These are phyloP conservation scores for Raddia guianensis DNA, from an alignment of 176 grass and related monocot genomes.

Conservation along the genomic window DNA sequence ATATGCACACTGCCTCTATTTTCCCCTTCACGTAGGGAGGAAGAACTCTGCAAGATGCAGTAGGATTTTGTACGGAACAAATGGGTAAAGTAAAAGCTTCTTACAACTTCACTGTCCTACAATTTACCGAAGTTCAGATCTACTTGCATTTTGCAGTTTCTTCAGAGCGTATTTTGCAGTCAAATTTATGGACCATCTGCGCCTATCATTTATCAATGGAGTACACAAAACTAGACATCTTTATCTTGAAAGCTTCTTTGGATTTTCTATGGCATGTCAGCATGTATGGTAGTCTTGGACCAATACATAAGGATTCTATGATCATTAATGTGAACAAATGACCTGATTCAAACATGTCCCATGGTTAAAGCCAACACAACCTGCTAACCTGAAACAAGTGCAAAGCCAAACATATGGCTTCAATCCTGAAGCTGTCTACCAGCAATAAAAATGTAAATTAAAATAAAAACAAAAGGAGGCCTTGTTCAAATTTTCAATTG, in stretches of 20 bases:
- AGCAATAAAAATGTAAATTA: background rate
- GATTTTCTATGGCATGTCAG: conserved; percentile 28
- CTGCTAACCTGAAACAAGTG: background rate
- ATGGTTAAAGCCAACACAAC: background rate
- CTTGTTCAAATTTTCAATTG: background rate
- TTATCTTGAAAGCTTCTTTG: conserved; percentile 31
- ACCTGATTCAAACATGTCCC: background rate
- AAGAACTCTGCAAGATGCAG: conserved; percentile 5
- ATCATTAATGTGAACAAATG: background rate
- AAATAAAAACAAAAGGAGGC: no score
- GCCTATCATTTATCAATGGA: conserved; percentile 38
- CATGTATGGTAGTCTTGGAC: background rate
- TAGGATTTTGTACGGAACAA: background rate
- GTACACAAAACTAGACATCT: conserved; percentile 27
- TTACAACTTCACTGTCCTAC: background rate
- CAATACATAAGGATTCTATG: background rate
- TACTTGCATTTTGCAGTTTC: conserved; percentile 44
- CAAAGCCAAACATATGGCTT: background rate
- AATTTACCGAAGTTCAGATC: conserved; percentile 35
- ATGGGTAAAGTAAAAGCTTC: background rate
- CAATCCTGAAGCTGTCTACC: background rate
- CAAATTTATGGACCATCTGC: conserved; percentile 49
- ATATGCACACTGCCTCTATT: background rate
- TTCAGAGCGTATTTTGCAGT: conserved; percentile 22
- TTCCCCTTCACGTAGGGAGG: background rate